Conservation (phyloP, 1,284 basidiomycete species). For the Boletus calvinii region DNA sequence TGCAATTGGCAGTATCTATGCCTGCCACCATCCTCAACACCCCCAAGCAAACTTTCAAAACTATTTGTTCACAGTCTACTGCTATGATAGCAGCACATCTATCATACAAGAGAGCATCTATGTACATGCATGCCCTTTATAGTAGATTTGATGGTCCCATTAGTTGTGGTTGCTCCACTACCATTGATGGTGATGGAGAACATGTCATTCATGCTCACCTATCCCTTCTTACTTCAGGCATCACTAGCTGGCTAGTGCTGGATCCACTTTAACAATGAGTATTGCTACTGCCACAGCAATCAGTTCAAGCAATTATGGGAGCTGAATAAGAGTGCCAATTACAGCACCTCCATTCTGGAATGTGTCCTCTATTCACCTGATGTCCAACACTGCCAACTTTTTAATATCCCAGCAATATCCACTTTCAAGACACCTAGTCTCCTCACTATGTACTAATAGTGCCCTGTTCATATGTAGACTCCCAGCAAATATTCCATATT, state of each 20-base stretch:
- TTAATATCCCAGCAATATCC: no score
- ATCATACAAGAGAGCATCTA: constrained; percentile 29
- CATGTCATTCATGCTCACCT: constrained; percentile 18
- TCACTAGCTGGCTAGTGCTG: constrained; percentile 34
- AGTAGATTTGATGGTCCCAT: constrained; percentile 11
- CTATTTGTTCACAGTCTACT: constrained; percentile 39
- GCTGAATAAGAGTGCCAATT: constrained; percentile 42
- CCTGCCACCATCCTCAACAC: constrained; percentile 15
- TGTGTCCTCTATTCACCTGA: no score
- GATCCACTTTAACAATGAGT: constrained; percentile 30
- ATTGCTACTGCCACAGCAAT: not conserved
- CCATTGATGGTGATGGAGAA: constrained; percentile 8
- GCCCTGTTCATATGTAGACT: no score
- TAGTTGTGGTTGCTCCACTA: constrained; percentile 12
- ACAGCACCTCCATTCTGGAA: no score
- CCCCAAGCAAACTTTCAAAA: constrained; percentile 35
- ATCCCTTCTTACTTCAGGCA: constrained; percentile 25
- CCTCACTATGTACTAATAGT: no score
- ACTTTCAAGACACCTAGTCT: no score
- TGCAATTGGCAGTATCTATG: constrained; percentile 11
- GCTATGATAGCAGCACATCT: constrained; percentile 32
- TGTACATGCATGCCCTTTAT: constrained; percentile 9
- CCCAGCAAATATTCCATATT: no score
- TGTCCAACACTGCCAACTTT: no score
- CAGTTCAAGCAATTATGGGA: constrained; percentile 31